phyloP scores from a whole-genome alignment of 164 flowering plant genomes.

The Magnolia sinica region DNA sequence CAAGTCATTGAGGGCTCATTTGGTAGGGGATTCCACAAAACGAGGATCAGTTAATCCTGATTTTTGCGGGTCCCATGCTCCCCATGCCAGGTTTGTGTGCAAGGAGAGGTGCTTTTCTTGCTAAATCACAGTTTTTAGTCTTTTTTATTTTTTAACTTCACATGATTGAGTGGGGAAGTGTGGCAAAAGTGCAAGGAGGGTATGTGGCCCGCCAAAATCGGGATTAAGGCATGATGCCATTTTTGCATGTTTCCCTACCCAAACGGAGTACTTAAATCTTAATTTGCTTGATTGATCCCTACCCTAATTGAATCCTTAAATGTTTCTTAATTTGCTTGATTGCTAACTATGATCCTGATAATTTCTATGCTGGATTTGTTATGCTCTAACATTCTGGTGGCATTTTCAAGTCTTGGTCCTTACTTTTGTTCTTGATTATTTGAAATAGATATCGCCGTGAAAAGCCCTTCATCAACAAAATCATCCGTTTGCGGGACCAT shows the following conservation, averaged over 20 bases:
- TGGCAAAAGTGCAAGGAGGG: no score
- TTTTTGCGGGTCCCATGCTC: not conserved
- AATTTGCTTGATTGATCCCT: not conserved
- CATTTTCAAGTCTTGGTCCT: not conserved
- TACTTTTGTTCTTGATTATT: not conserved
- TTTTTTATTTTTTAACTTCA: no score
- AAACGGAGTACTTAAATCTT: no score
- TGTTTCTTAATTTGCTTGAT: not conserved
- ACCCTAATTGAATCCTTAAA: not conserved
- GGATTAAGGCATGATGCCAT: not conserved
- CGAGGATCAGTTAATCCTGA: not conserved
- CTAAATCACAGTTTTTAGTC: not conserved
- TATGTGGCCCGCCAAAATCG: not conserved
- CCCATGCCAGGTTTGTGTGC: not conserved
- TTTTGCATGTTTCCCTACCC: not conserved
- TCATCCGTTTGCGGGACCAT: conserved; percentile 63
- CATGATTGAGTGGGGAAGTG: not conserved
- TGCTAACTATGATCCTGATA: not conserved
- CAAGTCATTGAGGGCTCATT: not conserved
- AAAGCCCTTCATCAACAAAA: conserved; percentile 58
- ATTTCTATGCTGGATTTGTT: no score
- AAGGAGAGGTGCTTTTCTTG: not conserved
- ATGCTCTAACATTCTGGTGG: not conserved
- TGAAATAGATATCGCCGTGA: conserved; percentile 54
- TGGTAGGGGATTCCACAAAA: not conserved